Evolutionary conservation across 1,284 basidiomycete genomes (phyloP).

Genomic region (Trichosporon asahii): DNA sequence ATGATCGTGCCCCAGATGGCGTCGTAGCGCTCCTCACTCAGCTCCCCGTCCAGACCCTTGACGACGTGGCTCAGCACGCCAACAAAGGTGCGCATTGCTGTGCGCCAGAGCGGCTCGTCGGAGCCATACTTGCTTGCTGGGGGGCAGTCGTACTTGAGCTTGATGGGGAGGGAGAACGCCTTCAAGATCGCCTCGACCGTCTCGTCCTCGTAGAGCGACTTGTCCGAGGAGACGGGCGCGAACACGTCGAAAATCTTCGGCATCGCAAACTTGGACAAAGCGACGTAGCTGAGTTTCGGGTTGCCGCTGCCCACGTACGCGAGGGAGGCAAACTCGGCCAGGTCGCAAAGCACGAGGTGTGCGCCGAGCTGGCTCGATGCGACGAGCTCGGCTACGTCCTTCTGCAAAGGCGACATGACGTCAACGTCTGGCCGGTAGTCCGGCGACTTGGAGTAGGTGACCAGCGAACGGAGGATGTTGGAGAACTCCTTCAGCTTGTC

Average conservation of each 20-base stretch:
- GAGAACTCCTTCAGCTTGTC: conserved; percentile 66
- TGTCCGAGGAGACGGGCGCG: conserved; percentile 42
- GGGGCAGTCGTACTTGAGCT: conserved; percentile 91
- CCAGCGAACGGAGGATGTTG: conserved; percentile 70
- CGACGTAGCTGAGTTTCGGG: conserved; percentile 79
- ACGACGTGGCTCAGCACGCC: conserved; percentile 29
- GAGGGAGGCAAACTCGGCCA: conserved; percentile 79
- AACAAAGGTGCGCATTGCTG: conserved; percentile 47
- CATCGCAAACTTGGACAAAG: conserved; percentile 80
- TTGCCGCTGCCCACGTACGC: conserved; percentile 68
- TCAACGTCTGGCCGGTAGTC: conserved; percentile 88
- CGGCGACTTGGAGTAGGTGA: conserved; percentile 75
- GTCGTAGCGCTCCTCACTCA: conserved; percentile 63
- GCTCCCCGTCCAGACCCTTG: conserved; percentile 42
- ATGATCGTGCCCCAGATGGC: conserved; percentile 82
- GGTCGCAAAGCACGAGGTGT: conserved; percentile 71
- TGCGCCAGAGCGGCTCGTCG: conserved; percentile 86
- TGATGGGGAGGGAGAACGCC: conserved; percentile 83
- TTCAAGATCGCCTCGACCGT: conserved; percentile 78
- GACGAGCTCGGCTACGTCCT: conserved; percentile 66
- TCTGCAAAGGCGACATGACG: conserved; percentile 74
- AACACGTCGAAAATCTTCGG: conserved; percentile 69
- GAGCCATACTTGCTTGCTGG: conserved; percentile 77
- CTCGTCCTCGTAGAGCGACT: conserved; percentile 67
- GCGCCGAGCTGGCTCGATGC: conserved; percentile 58